Percentiles rank a stretch among this genome's conserved stretches.
Evolutionary conservation across 106 monocot genomes (phyloP).

Genomic region (Posidonia australis): DNA sequence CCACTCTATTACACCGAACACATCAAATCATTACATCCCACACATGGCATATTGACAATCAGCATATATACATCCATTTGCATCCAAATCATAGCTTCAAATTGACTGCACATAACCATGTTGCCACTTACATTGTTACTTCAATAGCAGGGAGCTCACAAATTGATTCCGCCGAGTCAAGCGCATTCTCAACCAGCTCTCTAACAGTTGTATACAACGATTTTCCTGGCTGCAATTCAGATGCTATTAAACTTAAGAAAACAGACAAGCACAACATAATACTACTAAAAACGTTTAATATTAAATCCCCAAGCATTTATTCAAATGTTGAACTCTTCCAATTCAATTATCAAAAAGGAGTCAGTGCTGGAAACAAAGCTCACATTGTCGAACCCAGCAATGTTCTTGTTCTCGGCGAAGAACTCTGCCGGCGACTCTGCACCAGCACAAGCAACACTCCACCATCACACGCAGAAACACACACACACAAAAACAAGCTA

Average conservation of each 20-base stretch:
- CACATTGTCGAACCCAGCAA: slow-evolving; percentile 97
- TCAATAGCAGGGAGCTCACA: slow-evolving; percentile 75
- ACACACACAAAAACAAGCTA: neutral
- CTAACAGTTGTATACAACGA: slow-evolving; percentile 87
- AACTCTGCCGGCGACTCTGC: slow-evolving; percentile 96
- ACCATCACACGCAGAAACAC: neutral
- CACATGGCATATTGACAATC: neutral
- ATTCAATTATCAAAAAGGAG: neutral
- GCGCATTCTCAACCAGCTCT: slow-evolving; percentile 90
- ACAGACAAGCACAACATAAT: neutral
- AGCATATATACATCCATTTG: neutral
- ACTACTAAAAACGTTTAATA: neutral
- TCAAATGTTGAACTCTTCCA: too few relatives aligned
- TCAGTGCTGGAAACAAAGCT: slow-evolving; percentile 1
- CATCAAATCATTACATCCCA: slow-evolving; percentile 1
- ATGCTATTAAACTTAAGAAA: neutral
- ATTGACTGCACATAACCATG: neutral
- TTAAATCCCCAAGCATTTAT: too few relatives aligned
- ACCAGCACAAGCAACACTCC: neutral
- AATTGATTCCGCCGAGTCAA: slow-evolving; percentile 97
- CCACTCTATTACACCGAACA: slow-evolving; percentile 45
- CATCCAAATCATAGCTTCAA: neutral
- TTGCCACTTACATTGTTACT: slow-evolving; percentile 53
- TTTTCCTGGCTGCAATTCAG: slow-evolving; percentile 61
- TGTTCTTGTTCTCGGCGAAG: slow-evolving; percentile 99